Conservation (phyloP, 495 filamentous ascomycete genomes). For the Trichoderma parareesei region DNA sequence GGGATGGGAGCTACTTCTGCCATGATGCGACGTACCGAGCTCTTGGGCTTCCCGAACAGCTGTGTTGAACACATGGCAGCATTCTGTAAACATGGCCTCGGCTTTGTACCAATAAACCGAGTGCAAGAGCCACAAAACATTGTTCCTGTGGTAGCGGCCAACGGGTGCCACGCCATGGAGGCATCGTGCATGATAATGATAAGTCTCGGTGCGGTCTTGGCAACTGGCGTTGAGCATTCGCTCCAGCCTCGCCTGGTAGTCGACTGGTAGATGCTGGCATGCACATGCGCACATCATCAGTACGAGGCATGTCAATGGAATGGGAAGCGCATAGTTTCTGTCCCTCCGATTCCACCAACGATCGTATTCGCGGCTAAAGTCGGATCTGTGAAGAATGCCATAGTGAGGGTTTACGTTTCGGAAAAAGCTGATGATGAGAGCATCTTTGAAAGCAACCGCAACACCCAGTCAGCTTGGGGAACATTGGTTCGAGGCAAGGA, state of each 20-base stretch:
- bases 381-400: constrained; percentile 39
- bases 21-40: constrained; percentile 27
- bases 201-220: constrained; percentile 30
- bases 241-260: constrained; percentile 35
- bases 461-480: background rate
- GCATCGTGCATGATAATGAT: constrained; percentile 36
- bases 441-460: constrained; percentile 26
- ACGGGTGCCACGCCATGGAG: constrained; percentile 37
- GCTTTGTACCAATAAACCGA: constrained; percentile 46
- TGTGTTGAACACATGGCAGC: constrained; percentile 40
- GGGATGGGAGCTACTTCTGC: background rate
- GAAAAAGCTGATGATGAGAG: constrained; percentile 42
- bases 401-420: constrained; percentile 42
- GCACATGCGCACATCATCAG: constrained; percentile 45
- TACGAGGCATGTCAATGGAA: constrained; percentile 44
- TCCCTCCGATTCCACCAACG: constrained; percentile 38
- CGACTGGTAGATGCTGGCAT: constrained; percentile 33
- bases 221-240: constrained; percentile 34
- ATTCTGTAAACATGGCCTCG: constrained; percentile 42
- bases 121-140: constrained; percentile 46
- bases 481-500: background rate
- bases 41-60: constrained; percentile 45
- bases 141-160: constrained; percentile 38
- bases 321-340: constrained; percentile 23
- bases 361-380: constrained; percentile 40